Evolutionary conservation across 1,284 basidiomycete genomes (phyloP), one percentile per base, ranked within the genome.

Genomic region (Sanghuangporus baumii): DNA sequence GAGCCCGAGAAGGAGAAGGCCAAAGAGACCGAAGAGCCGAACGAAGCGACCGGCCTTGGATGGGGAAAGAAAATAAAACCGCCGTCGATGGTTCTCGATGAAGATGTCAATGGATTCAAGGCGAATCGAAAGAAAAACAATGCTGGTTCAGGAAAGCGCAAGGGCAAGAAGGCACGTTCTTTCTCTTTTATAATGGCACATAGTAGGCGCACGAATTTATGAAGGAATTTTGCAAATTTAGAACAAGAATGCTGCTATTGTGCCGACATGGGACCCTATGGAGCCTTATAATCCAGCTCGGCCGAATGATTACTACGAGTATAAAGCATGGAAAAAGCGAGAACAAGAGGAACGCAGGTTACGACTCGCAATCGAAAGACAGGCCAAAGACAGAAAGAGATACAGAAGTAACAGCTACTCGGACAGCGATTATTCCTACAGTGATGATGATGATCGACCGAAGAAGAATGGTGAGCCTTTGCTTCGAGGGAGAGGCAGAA

Each of bases 51-150:
- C 66, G 67, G 69, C 6, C 70, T 84, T 68, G 85, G 86, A 68
- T 92, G 90, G 91, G 88, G 88, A 37, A 90, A 89, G 76, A 91
- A 92, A 71, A 85, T 93, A 71, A 92, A 92, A 68, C 90, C 91
- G n/a, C 91, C 90, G 12, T 90, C 89, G 0, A 93, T 93, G 90
- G 77, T 93, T 23, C 80, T 93, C 9, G 90, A 93, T 66, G 91
- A 93, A 66, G 91, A 94, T 66, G 79, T 94, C 65, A 94, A 94
- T 64, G 92, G 92, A 0, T 94, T 89, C 74, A 87, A 84, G 73
- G 72, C 77, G 6, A 71, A 78, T 69, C 75, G 83, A 67, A 78
- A 78, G 66, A 80, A 76, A 67, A 74, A 79, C 31, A 84, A 76
- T 70, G 78, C 73, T 57, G 78, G 69, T 14, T 77, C 82, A 2